Evolutionary conservation across 192 early-diverging fungal species (phyloP).

Genomic region (Podila minutissima): DNA sequence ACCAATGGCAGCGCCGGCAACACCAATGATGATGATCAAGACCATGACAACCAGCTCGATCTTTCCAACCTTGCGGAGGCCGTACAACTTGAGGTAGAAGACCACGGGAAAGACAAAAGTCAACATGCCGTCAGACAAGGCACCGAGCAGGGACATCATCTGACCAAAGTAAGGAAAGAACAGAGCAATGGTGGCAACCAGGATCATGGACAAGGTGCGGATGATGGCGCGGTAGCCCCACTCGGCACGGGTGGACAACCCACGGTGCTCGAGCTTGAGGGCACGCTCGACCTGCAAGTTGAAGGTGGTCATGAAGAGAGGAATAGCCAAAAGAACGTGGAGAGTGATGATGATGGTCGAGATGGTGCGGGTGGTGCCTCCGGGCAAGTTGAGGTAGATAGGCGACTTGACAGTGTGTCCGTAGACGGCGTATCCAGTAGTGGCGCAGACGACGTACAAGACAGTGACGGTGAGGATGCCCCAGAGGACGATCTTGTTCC

Average conservation of each 20-base stretch:
- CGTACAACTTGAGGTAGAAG: slow-evolving; percentile 64
- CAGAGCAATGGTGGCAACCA: slow-evolving; percentile 58
- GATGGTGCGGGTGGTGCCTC: slow-evolving; percentile 58
- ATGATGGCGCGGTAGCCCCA: slow-evolving; percentile 58
- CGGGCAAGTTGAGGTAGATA: slow-evolving; percentile 70
- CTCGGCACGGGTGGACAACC: slow-evolving; percentile 47
- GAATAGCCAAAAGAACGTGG: slow-evolving; percentile 75
- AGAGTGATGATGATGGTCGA: slow-evolving; percentile 70
- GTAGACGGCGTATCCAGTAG: slow-evolving; percentile 72
- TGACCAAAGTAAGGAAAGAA: slow-evolving; percentile 72
- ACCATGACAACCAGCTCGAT: slow-evolving; percentile 31
- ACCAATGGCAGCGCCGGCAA: slow-evolving; percentile 70
- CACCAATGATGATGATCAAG: slow-evolving; percentile 59
- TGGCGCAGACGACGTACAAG: slow-evolving; percentile 70
- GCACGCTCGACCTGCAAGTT: slow-evolving; percentile 69
- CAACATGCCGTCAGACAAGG: slow-evolving; percentile 60
- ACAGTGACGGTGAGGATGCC: slow-evolving; percentile 65
- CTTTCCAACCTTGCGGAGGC: slow-evolving; percentile 48
- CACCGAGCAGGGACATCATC: slow-evolving; percentile 72
- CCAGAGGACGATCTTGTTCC: slow-evolving; percentile 62
- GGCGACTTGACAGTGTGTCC: slow-evolving; percentile 66
- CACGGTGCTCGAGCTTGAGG: slow-evolving; percentile 55
- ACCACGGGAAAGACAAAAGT: slow-evolving; percentile 69
- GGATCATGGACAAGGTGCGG: slow-evolving; percentile 56
- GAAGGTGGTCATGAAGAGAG: slow-evolving; percentile 72